These are phyloP conservation scores for Sugiyamaella pinicola DNA, from an alignment of 1,139 yeast genomes.

Conservation along the genomic window DNA sequence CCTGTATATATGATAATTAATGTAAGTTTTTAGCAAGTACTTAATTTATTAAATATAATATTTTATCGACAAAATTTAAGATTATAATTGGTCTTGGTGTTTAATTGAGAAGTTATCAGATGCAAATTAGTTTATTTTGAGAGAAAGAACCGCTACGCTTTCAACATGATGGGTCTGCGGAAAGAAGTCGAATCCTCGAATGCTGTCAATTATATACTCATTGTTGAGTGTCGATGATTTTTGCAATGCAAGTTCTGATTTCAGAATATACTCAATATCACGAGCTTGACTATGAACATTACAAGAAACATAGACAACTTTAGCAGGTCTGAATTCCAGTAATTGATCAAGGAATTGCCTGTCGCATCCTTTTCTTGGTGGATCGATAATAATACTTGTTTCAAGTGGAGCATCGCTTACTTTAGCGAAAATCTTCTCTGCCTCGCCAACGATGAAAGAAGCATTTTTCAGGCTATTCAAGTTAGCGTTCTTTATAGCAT, in stretches of 20 bases:
- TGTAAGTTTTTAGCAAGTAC: background rate
- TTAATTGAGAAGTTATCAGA: no score
- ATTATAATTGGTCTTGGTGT: background rate
- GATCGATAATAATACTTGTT: slow-evolving; percentile 91
- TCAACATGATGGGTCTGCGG: slow-evolving; percentile 99
- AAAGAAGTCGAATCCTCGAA: slow-evolving; percentile 94
- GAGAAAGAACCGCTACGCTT: slow-evolving; percentile 76
- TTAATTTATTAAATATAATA: slow-evolving; percentile 9
- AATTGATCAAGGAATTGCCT: slow-evolving; percentile 82
- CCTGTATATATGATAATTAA: slow-evolving; percentile 9
- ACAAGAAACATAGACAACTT: slow-evolving; percentile 90
- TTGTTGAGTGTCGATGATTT: slow-evolving; percentile 16
- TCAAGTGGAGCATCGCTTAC: slow-evolving; percentile 70
- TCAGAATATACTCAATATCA: slow-evolving; percentile 81
- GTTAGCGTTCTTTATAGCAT: slow-evolving; percentile 80
- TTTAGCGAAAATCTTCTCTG: slow-evolving; percentile 81
- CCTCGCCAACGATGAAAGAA: slow-evolving; percentile 84
- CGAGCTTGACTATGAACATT: slow-evolving; percentile 98
- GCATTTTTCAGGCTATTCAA: slow-evolving; percentile 76
- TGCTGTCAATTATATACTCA: slow-evolving; percentile 69
- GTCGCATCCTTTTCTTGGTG: slow-evolving; percentile 97
- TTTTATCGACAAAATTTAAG: background rate
- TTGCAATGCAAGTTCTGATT: slow-evolving; percentile 46
- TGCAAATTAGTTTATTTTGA: slow-evolving; percentile 3
- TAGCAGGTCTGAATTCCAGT: slow-evolving; percentile 78